Evolutionary conservation across 345 rosid genomes (phyloP), one percentile per base, ranked within the genome.

Genomic region (Salix caprea): DNA sequence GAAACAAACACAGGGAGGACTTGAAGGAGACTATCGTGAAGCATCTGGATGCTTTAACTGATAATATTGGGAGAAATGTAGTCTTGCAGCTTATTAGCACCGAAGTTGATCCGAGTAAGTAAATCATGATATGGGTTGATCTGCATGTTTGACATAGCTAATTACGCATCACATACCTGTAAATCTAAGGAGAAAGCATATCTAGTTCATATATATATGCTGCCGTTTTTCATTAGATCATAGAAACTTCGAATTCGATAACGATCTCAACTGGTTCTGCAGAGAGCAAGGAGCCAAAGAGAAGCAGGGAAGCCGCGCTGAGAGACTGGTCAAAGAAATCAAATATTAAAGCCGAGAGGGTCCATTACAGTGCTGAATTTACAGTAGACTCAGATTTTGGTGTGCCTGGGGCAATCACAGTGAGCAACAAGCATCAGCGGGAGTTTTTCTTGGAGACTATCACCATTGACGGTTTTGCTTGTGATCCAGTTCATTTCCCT

Each of bases 401-500:
- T 13, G 74, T 83, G 16, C 97, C 97, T 32, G 99, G 99, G 74
- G 99, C 99, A 26, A 88, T 96, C 85, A 86, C 85, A 8, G 91
- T 96, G 71, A 84, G 80, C 34, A 96, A 96, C 81, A 96, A 92
- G 82, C 99, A 96, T 68, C 98, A 91, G 56, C 84, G 85, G 67
- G 99, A 94, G 88, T 92, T 96, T 48, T 96, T 90, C 75, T 73
- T 96, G 75, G 99, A 96, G 86, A 87, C 84, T 30, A 96, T 96
- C 69, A 92, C 92, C 40, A 79, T 96, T 56, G 98, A 93, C 83
- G 97, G 97, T 16, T 96, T 94, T 81, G 88, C 97, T 58, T 81
- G 79, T 77, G 97, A 97, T 7, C 94, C 97, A 12, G 84, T 94
- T 39, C 96, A 96, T 83, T 96, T 96, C 77, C 96, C 96, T 24